A percentile compares a stretch with the other conserved stretches of the same genome.
Evolutionary conservation across 1,284 basidiomycete genomes (phyloP).

Genomic region (Mycena citricolor): DNA sequence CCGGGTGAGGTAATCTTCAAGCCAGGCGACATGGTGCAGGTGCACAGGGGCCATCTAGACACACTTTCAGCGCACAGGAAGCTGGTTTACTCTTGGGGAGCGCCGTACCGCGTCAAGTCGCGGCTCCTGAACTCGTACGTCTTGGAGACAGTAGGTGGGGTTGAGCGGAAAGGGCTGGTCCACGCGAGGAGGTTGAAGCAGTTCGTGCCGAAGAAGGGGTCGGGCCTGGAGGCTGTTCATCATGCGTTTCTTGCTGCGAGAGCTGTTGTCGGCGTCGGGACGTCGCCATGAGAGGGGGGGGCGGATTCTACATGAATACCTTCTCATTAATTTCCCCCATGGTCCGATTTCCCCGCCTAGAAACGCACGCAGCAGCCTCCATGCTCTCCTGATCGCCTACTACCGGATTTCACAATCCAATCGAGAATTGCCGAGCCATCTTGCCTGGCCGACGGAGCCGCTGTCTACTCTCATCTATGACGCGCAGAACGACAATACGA

Average conservation of each 20-base stretch:
- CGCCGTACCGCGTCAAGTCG: neutral
- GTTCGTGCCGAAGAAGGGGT: slow-evolving; percentile 5
- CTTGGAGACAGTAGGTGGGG: slow-evolving; percentile 4
- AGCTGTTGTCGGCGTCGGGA: too few relatives aligned
- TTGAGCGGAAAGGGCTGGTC: neutral
- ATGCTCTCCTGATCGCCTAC: slow-evolving; percentile 73
- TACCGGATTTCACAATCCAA: slow-evolving; percentile 79
- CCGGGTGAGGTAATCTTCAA: too few relatives aligned
- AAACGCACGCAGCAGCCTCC: too few relatives aligned
- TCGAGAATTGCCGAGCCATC: slow-evolving; percentile 57
- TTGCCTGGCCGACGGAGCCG: slow-evolving; percentile 66
- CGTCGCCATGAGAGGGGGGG: too few relatives aligned
- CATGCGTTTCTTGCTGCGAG: too few relatives aligned
- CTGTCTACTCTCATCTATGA: slow-evolving; percentile 59
- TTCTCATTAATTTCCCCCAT: too few relatives aligned
- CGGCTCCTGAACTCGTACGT: slow-evolving; percentile 1
- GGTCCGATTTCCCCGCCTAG: too few relatives aligned
- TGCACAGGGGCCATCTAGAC: too few relatives aligned
- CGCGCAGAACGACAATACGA: slow-evolving; percentile 59
- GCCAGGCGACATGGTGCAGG: too few relatives aligned
- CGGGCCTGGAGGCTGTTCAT: slow-evolving; percentile 1
- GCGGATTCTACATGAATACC: too few relatives aligned
- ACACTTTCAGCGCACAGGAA: too few relatives aligned
- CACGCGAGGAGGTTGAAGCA: slow-evolving; percentile 3
- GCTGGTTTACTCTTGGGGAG: slow-evolving; percentile 4